Conservation (phyloP, 2,329 filamentous ascomycete species). For the Colletotrichum horii region DNA sequence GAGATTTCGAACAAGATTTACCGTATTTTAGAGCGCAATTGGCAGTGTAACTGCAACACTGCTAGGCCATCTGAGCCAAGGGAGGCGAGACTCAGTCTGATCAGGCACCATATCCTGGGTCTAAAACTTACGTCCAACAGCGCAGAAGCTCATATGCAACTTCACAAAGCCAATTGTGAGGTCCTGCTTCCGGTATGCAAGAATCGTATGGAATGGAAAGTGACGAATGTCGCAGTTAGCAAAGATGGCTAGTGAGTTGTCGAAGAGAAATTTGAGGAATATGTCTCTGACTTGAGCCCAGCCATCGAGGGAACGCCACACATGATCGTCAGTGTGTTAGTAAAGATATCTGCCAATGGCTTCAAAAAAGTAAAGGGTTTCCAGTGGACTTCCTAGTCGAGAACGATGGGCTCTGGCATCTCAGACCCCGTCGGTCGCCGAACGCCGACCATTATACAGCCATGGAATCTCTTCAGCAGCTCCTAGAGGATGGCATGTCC, state of each 20-base stretch:
- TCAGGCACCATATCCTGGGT: neutral
- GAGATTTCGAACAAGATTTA: neutral
- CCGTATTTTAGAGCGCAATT: neutral
- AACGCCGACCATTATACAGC: neutral
- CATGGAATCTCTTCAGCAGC: neutral
- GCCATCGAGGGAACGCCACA: accelerated
- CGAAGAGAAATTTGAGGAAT: neutral
- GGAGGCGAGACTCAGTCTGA: neutral
- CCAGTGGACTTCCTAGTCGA: neutral
- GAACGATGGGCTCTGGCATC: neutral
- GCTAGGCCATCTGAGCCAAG: neutral
- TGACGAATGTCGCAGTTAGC: neutral
- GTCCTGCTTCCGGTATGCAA: neutral
- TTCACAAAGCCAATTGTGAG: neutral
- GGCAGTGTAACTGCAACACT: neutral
- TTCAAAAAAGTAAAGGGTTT: neutral
- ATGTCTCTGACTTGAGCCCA: neutral
- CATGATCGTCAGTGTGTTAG: neutral
- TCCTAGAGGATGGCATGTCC: neutral
- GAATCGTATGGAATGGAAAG: neutral
- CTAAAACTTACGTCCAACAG: neutral
- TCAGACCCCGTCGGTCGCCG: accelerated
- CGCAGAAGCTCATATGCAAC: accelerated
- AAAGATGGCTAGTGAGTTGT: neutral
- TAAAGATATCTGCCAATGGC: neutral